A percentile compares a stretch with the other conserved stretches of the same genome.
Conservation (phyloP, 2,329 filamentous ascomycete species). For the Alternaria dauci region DNA sequence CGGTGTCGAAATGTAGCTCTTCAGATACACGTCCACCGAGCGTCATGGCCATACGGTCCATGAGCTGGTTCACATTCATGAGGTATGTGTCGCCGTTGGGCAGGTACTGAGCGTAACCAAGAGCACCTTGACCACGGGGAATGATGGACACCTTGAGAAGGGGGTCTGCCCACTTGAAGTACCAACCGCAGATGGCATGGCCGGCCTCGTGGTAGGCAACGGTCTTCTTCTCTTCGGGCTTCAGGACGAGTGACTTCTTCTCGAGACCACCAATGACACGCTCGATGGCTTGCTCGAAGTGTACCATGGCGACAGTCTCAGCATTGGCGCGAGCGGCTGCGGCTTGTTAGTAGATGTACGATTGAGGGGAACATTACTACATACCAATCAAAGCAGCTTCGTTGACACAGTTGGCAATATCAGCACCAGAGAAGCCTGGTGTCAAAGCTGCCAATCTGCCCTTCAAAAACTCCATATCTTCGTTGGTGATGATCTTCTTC, state of each 20-base stretch:
- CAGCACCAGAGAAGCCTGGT: conserved; percentile 94
- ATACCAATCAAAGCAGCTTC: conserved; percentile 95
- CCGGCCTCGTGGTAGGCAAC: conserved; percentile 98
- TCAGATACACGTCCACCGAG: conserved; percentile 94
- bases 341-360: conserved; percentile 51
- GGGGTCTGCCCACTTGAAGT: conserved; percentile 93
- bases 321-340: conserved; percentile 84
- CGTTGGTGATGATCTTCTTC: conserved; percentile 91
- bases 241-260: conserved; percentile 95
- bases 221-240: conserved; percentile 91
- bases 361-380: conserved; percentile 42
- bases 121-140: conserved; percentile 88
- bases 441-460: conserved; percentile 91
- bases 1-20: conserved; percentile 95
- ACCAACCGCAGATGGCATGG: conserved; percentile 98
- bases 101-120: conserved; percentile 98
- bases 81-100: conserved; percentile 90
- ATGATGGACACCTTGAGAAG: conserved; percentile 99
- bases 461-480: conserved; percentile 86
- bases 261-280: conserved; percentile 95
- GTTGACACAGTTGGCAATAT: conserved; percentile 98
- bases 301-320: conserved; percentile 80
- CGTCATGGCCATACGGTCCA: conserved; percentile 99
- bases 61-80: conserved; percentile 93
- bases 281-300: conserved; percentile 98